Conservation (phyloP, 2,329 filamentous ascomycete genomes). For the Karstenula rhodostoma region DNA sequence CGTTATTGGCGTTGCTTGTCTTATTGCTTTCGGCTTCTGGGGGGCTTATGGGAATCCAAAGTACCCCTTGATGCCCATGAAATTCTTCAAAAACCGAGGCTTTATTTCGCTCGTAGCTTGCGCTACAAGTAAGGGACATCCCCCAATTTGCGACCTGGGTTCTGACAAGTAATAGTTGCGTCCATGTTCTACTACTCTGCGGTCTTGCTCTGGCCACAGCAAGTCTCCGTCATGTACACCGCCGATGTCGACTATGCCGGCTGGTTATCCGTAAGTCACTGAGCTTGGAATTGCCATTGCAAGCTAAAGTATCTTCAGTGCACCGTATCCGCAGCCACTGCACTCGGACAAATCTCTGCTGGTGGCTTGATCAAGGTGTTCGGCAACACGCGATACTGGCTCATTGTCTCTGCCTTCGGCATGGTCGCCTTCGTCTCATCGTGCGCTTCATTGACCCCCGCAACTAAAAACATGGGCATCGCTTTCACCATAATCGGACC, state of each 20-base stretch:
- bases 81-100: slow-evolving; percentile 23
- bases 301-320: slow-evolving; percentile 16
- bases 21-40: slow-evolving; percentile 25
- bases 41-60: slow-evolving; percentile 21
- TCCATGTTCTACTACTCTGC: slow-evolving; percentile 25
- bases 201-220: slow-evolving; percentile 24
- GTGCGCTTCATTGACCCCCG: slow-evolving; percentile 21
- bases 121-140: slow-evolving; percentile 18
- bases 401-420: slow-evolving; percentile 22
- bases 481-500: slow-evolving; percentile 27
- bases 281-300: background rate
- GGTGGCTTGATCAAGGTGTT: slow-evolving; percentile 23
- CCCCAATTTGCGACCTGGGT: background rate
- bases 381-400: slow-evolving; percentile 24
- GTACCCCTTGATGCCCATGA: slow-evolving; percentile 28
- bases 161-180: slow-evolving; percentile 13
- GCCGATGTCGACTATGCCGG: slow-evolving; percentile 22
- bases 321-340: slow-evolving; percentile 23
- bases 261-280: slow-evolving; percentile 21
- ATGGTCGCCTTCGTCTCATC: slow-evolving; percentile 27
- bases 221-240: slow-evolving; percentile 26
- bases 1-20: slow-evolving; percentile 32
- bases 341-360: slow-evolving; percentile 23
- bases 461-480: slow-evolving; percentile 20
- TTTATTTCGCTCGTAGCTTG: slow-evolving; percentile 24